Evolutionary conservation across 192 early-diverging fungal genomes (phyloP).

Genomic region (Backusella psychrophila): DNA sequence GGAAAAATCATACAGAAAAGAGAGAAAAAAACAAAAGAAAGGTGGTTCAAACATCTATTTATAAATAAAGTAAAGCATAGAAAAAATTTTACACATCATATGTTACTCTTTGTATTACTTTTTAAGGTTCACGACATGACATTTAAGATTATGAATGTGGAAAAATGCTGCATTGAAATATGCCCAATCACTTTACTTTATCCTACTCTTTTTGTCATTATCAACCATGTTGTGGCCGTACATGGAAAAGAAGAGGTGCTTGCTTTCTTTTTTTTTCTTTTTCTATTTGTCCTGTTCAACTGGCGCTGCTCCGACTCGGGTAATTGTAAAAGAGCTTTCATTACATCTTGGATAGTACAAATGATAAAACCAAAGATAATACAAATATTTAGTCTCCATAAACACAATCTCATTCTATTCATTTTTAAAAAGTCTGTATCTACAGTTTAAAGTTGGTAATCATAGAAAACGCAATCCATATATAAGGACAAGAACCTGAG

Average conservation of each 20-base stretch:
- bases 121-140: neutral
- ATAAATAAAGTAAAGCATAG: no score
- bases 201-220: neutral
- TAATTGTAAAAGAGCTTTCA: neutral
- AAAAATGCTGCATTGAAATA: neutral
- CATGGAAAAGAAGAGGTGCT: no score
- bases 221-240: neutral
- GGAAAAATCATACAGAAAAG: neutral
- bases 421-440: no score
- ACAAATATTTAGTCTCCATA: no score
- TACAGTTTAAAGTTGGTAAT: no score
- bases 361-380: no score
- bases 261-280: neutral
- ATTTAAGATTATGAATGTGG: no score
- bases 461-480: no score
- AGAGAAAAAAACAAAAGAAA: neutral
- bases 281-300: neutral
- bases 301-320: no score
- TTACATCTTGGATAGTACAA: no score
- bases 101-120: neutral
- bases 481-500: no score
- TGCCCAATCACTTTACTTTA: neutral
- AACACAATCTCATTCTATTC: no score
- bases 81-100: neutral
- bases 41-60: neutral